Evolutionary conservation across 345 rosid genomes (phyloP).

Genomic region (Eucalyptus shirleyi): DNA sequence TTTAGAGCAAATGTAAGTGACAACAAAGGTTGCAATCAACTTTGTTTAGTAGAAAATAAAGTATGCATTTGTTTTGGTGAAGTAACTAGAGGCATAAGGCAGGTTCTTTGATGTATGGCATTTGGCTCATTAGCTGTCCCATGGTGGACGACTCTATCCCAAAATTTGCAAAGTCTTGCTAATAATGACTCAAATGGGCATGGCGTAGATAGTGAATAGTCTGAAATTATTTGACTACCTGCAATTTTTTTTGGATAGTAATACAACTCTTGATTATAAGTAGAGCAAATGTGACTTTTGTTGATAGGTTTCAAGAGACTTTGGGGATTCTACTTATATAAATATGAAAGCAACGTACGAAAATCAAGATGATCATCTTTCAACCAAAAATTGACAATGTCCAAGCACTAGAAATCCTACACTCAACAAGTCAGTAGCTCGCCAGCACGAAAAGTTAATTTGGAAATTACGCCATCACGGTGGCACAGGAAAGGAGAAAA

Average conservation of each 20-base stretch:
- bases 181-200: background rate
- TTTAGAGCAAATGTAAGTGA: background rate
- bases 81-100: background rate
- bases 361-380: background rate
- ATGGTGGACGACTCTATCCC: background rate
- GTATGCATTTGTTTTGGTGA: background rate
- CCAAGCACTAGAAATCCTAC: background rate
- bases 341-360: background rate
- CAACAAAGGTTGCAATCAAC: background rate
- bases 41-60: background rate
- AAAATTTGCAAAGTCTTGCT: background rate
- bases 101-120: background rate
- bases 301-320: background rate
- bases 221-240: background rate
- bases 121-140: background rate
- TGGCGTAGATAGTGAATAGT: background rate
- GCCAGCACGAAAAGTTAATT: background rate
- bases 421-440: too few relatives aligned
- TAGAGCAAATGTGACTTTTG: background rate
- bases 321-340: background rate
- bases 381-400: background rate
- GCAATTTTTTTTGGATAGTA: background rate
- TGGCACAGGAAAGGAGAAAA: background rate
- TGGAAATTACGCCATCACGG: background rate
- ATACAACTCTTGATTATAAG: background rate